These are phyloP conservation scores for Candida chauliodis DNA, from an alignment of 805 yeast species.

Conservation along the genomic window DNA sequence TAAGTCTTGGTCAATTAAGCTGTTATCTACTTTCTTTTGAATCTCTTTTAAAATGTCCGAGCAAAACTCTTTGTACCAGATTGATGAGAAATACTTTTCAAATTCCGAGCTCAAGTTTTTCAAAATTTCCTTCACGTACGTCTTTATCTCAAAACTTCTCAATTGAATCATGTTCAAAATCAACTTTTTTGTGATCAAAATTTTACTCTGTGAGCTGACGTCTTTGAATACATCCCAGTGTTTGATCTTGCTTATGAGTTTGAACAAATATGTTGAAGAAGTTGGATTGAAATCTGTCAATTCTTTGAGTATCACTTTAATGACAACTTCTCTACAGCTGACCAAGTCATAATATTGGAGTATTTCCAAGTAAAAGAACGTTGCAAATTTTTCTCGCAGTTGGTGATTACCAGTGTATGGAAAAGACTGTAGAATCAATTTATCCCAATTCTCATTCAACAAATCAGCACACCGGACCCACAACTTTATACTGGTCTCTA, in stretches of 20 bases:
- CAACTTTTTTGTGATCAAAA: constrained; percentile 17
- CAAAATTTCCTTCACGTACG: constrained; percentile 16
- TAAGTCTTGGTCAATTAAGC: constrained; percentile 13
- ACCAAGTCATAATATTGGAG: constrained; percentile 18
- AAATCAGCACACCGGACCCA: constrained; percentile 26
- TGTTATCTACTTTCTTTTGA: constrained; percentile 15
- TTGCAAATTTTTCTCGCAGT: constrained; percentile 32
- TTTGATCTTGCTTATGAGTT: neutral
- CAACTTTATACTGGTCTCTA: constrained; percentile 25
- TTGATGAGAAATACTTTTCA: constrained; percentile 20
- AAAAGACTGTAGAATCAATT: constrained; percentile 31
- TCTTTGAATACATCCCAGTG: constrained; percentile 3
- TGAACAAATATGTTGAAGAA: neutral
- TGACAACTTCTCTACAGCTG: constrained; percentile 20
- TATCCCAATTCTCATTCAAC: constrained; percentile 30
- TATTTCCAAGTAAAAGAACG: constrained; percentile 25
- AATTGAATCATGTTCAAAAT: constrained; percentile 11
- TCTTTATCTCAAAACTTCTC: neutral
- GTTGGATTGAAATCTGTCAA: constrained; percentile 24
- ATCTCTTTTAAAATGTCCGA: constrained; percentile 21
- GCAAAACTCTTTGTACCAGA: constrained; percentile 29
- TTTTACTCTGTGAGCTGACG: constrained; percentile 6
- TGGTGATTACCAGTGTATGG: constrained; percentile 37
- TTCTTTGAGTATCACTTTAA: constrained; percentile 20
- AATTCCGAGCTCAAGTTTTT: constrained; percentile 23